Evolutionary conservation across 2,329 filamentous ascomycete species (phyloP), one percentile per base, ranked within the genome.

Genomic region (Ascochyta koolunga): DNA sequence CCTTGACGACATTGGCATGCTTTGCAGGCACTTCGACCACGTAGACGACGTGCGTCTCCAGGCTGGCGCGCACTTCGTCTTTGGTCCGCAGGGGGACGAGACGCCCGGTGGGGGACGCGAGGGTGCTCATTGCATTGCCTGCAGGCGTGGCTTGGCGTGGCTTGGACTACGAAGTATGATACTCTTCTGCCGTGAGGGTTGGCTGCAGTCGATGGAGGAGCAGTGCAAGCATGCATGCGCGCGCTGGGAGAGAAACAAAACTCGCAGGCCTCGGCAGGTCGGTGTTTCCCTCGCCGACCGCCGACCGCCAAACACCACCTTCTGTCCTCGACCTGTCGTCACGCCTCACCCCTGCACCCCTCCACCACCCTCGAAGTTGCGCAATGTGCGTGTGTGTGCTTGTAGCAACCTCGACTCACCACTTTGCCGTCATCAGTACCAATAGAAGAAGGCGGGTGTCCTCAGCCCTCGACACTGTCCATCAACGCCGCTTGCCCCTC

Each of bases 11-110:
- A 73, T 89, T 91, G 61, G 89, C 89, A 64, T 83, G 82, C 74
- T 87, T 89, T 59, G 86, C 84, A 40, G 89, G 89, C 49, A 89
- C 83, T 67, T 88, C 83, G 43, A 90, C 88, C 59, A 91, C 85
- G 71, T 89, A 89, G 48, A 87, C 87, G 54, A 84, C 80, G 43
- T 88, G 84, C 76, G 78, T 80, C 62, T 81, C 79, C 31, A 77
- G 74, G 46, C 74, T 75, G 51, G 79, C 78, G 48, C 78, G 77
- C 57, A 79, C 77, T 65, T 82, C 79, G 58, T 80, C 79, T 60
- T 79, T 80, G 45, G 79, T 81, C 66, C 77, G 77, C 54, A 82
- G 67, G 35, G 78, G 72, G 42, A 71, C 65, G 18, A 76, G 71
- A 50, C 61, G 62, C 43, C 65, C 65, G 39, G 47, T 37, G 47